Percentiles rank a stretch among this genome's conserved stretches.
Evolutionary conservation across 2,329 filamentous ascomycete species (phyloP).

Genomic region (Cephalotrichum gorgonifer): DNA sequence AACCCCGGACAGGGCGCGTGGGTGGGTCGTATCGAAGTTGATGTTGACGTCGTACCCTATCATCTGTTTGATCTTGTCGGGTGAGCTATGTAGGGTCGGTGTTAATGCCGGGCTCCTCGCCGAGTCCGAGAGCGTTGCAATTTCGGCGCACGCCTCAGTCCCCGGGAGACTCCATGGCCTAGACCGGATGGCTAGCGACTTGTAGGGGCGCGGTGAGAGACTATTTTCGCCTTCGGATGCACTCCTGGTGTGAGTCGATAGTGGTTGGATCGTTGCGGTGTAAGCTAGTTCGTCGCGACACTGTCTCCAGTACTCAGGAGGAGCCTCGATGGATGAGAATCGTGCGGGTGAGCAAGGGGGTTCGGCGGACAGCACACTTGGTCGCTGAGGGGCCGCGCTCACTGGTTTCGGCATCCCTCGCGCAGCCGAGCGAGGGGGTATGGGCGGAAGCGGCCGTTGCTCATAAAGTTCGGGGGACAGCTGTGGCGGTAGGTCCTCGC

Average conservation of each 20-base stretch:
- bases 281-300: not conserved
- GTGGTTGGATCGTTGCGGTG: not conserved
- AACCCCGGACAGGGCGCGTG: not conserved
- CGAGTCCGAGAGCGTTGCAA: not conserved
- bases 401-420: not conserved
- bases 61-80: slow-evolving; percentile 29
- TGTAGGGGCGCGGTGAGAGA: not conserved
- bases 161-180: not conserved
- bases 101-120: not conserved
- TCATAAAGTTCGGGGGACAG: slow-evolving; percentile 11
- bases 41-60: slow-evolving; percentile 22
- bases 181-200: not conserved
- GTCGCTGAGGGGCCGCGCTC: not conserved
- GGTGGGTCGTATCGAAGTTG: not conserved
- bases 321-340: not conserved
- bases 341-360: not conserved
- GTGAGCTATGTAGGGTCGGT: slow-evolving; percentile 18
- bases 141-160: not conserved
- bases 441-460: slow-evolving; percentile 15
- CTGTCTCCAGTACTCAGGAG: not conserved
- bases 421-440: slow-evolving; percentile 8
- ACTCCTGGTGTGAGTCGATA: not conserved
- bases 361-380: not conserved
- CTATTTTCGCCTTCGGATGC: not conserved
- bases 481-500: slow-evolving; percentile 10